A percentile compares a stretch with the other conserved stretches of the same genome.
These are phyloP conservation scores for Pyrenophora tritici-repentis DNA, from an alignment of 2,329 filamentous ascomycete species.

Conservation along the genomic window DNA sequence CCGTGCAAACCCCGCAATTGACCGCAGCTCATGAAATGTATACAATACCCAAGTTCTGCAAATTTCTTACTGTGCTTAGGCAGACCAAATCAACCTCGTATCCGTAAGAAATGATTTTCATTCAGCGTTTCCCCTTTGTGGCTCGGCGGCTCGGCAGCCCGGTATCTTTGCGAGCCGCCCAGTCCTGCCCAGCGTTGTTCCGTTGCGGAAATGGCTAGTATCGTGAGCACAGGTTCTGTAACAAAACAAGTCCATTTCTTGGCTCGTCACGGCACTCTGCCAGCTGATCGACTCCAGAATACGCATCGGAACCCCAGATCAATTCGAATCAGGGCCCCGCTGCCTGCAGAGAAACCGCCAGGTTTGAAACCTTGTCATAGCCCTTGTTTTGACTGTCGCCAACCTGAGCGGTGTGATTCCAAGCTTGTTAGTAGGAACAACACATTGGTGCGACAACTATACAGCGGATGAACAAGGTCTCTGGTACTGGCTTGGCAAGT, in stretches of 20 bases:
- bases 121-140: neutral
- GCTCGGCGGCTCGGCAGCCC: slow-evolving; percentile 1
- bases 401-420: too few species aligned
- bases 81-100: neutral
- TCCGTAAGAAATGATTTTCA: neutral
- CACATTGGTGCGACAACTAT: neutral
- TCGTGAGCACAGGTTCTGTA: neutral
- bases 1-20: slow-evolving; percentile 10
- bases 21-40: neutral
- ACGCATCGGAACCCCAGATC: neutral
- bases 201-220: slow-evolving; percentile 4
- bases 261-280: neutral
- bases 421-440: too few species aligned
- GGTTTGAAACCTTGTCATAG: too few species aligned
- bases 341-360: too few species aligned
- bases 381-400: too few species aligned
- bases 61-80: neutral
- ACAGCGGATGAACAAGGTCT: neutral
- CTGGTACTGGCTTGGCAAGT: neutral
- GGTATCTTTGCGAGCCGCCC: slow-evolving; percentile 1
- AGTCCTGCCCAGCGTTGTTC: neutral
- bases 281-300: neutral
- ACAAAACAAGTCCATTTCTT: neutral
- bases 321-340: neutral
- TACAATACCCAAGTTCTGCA: neutral